phyloP scores from a whole-genome alignment of 2,329 filamentous ascomycete genomes.

The Ophiostoma ips region DNA sequence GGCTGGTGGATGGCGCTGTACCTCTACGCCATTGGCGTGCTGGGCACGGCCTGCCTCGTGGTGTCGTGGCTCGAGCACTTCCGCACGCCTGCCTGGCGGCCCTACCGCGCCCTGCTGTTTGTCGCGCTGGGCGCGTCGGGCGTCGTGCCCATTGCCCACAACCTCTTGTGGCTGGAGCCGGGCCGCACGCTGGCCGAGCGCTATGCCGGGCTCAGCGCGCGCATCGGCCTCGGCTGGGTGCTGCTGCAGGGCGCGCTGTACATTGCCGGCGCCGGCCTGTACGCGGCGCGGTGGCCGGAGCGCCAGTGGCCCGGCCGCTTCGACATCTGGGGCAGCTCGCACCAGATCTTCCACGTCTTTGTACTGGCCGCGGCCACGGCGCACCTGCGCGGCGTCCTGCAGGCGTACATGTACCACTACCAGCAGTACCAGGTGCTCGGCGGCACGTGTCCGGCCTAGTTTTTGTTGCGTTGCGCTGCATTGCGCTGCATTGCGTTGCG shows the following conservation, averaged over 20 bases:
- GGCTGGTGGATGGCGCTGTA: conserved; percentile 54
- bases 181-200: conserved; percentile 36
- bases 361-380: conserved; percentile 70
- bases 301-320: conserved; percentile 62
- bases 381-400: conserved; percentile 68
- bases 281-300: conserved; percentile 80
- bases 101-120: conserved; percentile 81
- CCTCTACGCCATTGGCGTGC: conserved; percentile 61
- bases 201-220: conserved; percentile 46
- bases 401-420: conserved; percentile 72
- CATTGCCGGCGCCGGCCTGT: conserved; percentile 71
- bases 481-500: too few relatives aligned
- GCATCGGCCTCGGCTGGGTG: conserved; percentile 72
- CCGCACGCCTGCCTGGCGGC: conserved; percentile 68
- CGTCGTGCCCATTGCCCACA: conserved; percentile 71
- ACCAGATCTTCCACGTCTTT: conserved; percentile 90
- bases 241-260: conserved; percentile 71
- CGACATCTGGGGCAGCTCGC: conserved; percentile 85
- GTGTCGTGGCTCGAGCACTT: conserved; percentile 75
- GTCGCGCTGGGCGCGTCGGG: conserved; percentile 74
- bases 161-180: conserved; percentile 27
- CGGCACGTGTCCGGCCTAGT: conserved; percentile 28
- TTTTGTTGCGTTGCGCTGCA: background rate
- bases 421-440: conserved; percentile 37
- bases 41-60: conserved; percentile 62